phyloP scores from a whole-genome alignment of 148 eudicot genomes.

The Fagopyrum homotropicum region DNA sequence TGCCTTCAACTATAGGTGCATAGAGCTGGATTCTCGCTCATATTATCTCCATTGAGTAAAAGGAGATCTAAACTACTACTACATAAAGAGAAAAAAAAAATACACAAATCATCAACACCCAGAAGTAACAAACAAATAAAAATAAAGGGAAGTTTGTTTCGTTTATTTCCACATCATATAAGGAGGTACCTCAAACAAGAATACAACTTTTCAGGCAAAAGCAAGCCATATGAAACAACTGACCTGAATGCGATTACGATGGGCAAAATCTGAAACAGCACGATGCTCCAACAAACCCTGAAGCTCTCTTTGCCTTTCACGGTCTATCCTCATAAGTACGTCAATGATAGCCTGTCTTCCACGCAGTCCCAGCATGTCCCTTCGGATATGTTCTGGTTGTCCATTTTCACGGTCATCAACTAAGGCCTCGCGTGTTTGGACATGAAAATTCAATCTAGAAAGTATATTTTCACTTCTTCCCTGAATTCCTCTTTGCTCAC shows the following conservation, averaged over 20 bases:
- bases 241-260: slow-evolving; percentile 98
- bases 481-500: slow-evolving; percentile 78
- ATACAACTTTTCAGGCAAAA: background rate
- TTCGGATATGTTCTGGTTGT: slow-evolving; percentile 71
- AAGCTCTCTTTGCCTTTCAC: slow-evolving; percentile 96
- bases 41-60: background rate
- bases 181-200: no score
- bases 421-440: slow-evolving; percentile 36
- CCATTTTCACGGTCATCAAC: slow-evolving; percentile 46
- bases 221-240: slow-evolving; percentile 10
- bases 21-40: background rate
- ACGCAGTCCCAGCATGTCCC: slow-evolving; percentile 79
- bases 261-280: slow-evolving; percentile 95
- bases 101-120: background rate
- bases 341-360: slow-evolving; percentile 94
- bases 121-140: background rate
- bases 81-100: background rate
- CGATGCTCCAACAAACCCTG: slow-evolving; percentile 87
- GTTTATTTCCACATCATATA: background rate
- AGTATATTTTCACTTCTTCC: slow-evolving; percentile 54
- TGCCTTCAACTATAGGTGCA: background rate
- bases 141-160: background rate
- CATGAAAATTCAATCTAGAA: slow-evolving; percentile 28
- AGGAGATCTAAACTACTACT: background rate
- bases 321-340: slow-evolving; percentile 80